These are phyloP conservation scores for Hemisphaericaspora lyxosophila DNA, from an alignment of 1,139 yeast genomes.

Conservation along the genomic window DNA sequence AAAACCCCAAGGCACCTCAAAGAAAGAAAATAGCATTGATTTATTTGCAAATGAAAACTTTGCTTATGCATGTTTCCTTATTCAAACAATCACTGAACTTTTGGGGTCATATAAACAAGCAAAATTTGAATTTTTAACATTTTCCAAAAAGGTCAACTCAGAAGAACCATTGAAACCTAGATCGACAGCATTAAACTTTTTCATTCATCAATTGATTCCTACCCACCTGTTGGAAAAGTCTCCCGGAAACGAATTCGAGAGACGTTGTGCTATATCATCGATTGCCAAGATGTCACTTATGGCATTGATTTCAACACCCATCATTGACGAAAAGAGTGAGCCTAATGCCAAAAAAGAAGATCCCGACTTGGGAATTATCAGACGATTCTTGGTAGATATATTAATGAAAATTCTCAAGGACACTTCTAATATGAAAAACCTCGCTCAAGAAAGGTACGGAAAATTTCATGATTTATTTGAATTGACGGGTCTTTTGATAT, in stretches of 20 bases:
- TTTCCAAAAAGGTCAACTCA: conserved; percentile 53
- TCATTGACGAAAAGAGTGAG: conserved; percentile 39
- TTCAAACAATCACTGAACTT: conserved; percentile 70
- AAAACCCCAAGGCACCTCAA: conserved; percentile 16
- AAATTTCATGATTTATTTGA: conserved; percentile 60
- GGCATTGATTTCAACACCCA: conserved; percentile 59
- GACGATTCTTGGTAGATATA: conserved; percentile 73
- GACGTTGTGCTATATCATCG: conserved; percentile 47
- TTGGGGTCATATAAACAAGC: conserved; percentile 77
- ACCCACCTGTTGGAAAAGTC: conserved; percentile 41
- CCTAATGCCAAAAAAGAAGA: conserved; percentile 55
- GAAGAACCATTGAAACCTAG: conserved; percentile 52
- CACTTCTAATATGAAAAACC: conserved; percentile 24
- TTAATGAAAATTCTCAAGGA: conserved; percentile 65
- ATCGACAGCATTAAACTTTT: conserved; percentile 72
- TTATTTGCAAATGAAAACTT: conserved; percentile 47
- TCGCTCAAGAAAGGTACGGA: conserved; percentile 43
- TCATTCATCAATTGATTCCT: conserved; percentile 74
- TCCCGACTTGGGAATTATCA: conserved; percentile 66
- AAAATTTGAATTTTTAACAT: conserved; percentile 79
- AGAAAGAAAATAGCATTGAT: conserved; percentile 24
- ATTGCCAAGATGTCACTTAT: conserved; percentile 55
- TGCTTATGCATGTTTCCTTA: conserved; percentile 64
- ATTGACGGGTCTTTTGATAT: conserved; percentile 44
- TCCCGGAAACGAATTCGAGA: conserved; percentile 34